phyloP scores from a whole-genome alignment of 257 asterid genomes.

The Parsonsia alboflavescens region DNA sequence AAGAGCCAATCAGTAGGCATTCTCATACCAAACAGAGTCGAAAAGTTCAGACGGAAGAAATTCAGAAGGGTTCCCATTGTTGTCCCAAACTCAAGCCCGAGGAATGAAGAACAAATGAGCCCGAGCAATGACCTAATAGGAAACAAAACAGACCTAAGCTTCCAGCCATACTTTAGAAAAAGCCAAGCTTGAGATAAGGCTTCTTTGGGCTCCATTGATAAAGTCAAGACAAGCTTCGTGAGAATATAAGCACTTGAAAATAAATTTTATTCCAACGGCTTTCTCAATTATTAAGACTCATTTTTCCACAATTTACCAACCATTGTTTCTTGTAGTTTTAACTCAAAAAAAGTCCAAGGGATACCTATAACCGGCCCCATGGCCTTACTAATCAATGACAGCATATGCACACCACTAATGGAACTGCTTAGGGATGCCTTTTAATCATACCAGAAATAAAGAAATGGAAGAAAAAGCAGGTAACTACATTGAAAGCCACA shows the following conservation, averaged over 20 bases:
- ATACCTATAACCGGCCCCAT: slow-evolving; percentile 38
- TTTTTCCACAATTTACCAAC: slow-evolving; percentile 18
- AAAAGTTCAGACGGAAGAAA: background rate
- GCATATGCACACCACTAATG: slow-evolving; percentile 18
- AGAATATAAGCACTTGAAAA: background rate
- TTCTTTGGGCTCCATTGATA: background rate
- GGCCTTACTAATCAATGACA: slow-evolving; percentile 22
- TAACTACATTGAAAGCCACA: slow-evolving; percentile 5
- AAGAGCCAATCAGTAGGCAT: background rate
- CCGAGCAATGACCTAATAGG: no score
- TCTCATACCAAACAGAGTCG: background rate
- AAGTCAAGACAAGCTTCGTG: background rate
- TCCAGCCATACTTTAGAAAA: no score
- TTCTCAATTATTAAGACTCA: slow-evolving; percentile 11
- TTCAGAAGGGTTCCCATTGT: background rate
- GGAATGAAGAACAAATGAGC: no score
- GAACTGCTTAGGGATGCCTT: slow-evolving; percentile 1
- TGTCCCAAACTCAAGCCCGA: background rate
- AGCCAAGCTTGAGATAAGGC: background rate
- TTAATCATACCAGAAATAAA: slow-evolving; percentile 2
- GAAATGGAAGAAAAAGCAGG: background rate
- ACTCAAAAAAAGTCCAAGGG: slow-evolving; percentile 8
- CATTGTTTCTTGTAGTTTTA: slow-evolving; percentile 6
- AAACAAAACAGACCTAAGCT: no score
- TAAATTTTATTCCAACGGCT: slow-evolving; percentile 9